Evolutionary conservation across 257 asterid genomes (phyloP).

Genomic region (Rhazya stricta): DNA sequence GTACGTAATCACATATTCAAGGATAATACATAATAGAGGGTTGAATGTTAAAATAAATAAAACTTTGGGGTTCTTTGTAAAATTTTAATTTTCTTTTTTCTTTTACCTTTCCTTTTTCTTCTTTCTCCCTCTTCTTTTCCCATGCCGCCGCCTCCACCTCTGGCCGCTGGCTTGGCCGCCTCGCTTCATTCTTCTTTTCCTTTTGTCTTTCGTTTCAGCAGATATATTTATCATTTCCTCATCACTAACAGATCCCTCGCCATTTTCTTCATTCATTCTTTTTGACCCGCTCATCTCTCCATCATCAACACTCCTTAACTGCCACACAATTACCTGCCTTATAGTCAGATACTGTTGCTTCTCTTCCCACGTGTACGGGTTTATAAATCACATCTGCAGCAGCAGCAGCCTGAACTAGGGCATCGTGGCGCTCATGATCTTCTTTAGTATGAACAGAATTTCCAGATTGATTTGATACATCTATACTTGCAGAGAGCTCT

Average conservation of each 20-base stretch:
- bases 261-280: constrained; percentile 27
- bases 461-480: constrained; percentile 43
- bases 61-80: no score
- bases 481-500: constrained; percentile 41
- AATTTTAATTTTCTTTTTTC: no score
- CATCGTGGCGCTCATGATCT: constrained; percentile 16
- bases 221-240: constrained; percentile 44
- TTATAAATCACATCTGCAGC: constrained; percentile 19
- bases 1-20: no score
- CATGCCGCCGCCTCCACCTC: no score
- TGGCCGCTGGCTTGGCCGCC: no score
- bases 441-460: constrained; percentile 39
- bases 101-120: no score
- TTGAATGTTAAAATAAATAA: no score
- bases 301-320: constrained; percentile 26
- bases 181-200: no score
- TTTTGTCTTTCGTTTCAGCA: constrained; percentile 34
- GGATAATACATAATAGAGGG: no score
- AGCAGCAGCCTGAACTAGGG: constrained; percentile 24
- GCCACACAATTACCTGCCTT: constrained; percentile 10
- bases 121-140: no score
- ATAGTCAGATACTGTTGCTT: constrained; percentile 22
- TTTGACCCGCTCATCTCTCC: constrained; percentile 22
- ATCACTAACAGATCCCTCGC: constrained; percentile 39
- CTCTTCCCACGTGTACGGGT: constrained; percentile 26